Evolutionary conservation across 148 eudicot genomes (phyloP), one percentile per base, ranked within the genome.

Genomic region (Vaccinium corymbosum): DNA sequence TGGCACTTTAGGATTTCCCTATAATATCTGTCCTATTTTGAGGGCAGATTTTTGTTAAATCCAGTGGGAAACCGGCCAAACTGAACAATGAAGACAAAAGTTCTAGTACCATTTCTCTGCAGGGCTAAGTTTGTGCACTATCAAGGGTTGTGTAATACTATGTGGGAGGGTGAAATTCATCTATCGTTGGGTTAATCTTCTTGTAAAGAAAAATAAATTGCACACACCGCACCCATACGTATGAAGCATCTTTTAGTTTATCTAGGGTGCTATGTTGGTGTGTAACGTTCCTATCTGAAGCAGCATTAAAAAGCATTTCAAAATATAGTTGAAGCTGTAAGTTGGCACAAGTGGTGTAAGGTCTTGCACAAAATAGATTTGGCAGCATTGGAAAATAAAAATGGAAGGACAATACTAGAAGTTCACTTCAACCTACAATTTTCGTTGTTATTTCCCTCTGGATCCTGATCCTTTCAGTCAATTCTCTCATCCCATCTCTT

Each of bases 331-430:
- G 8, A 76, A 51, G 55, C 57, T 27, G 56, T 50, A 51, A 42
- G 78, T 42, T 17, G 78, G 78, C 78, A 74, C 25, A 74, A 35
- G 61, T 13, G 82, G 53, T 80, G 52, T 35, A 35, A 80, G 50
- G 46, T 59, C 73, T 61, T 61, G 72, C 35, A 14, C 25, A 5
- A 62, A 61, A 42, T 29, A 22, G 70, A 62, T 61, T 22, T 80
- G 55, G 71, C 50, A 56, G 71, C 52, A 80, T 80, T 6, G 13
- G 66, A 46, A 29, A 66, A 66, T 15, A 7, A 46, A 61, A 16
- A 46, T 14, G 68, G 55, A 80, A 42, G 73, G 70, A 35, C 10
- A 56, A 27, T 48, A 72, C 78, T 2, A 49, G 32, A 17, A 1
- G 68, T 53, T 56, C 61, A 14, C 64, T 5, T 53, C 46, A 16